phyloP scores from a whole-genome alignment of 306 rosid genomes.

The Corylus heterophylla region DNA sequence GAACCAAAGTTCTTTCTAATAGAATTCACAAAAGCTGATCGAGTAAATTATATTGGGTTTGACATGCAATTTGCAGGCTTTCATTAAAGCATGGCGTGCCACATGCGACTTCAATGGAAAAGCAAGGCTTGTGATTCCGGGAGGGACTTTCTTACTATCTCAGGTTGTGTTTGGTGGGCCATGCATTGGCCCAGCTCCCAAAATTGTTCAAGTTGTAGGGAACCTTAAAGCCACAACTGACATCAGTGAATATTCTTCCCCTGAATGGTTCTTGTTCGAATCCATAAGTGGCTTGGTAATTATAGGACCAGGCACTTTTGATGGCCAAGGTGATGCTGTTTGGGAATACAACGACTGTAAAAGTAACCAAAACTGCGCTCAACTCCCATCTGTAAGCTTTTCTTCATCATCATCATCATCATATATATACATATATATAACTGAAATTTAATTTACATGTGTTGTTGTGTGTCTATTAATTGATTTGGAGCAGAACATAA shows the following conservation, averaged over 20 bases:
- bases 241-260: conserved; percentile 35
- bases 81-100: conserved; percentile 64
- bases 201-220: conserved; percentile 59
- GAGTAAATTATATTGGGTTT: not conserved
- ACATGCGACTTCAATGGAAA: conserved; percentile 42
- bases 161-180: conserved; percentile 65
- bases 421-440: not conserved
- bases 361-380: conserved; percentile 23
- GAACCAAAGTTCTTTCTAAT: no score
- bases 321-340: conserved; percentile 58
- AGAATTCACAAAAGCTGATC: not conserved
- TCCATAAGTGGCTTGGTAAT: conserved; percentile 45
- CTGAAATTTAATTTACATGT: not conserved
- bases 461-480: not conserved
- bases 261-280: conserved; percentile 64
- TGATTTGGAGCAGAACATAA: conserved; percentile 33
- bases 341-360: conserved; percentile 56
- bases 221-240: conserved; percentile 55
- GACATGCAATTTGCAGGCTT: conserved; percentile 43
- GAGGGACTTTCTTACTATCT: conserved; percentile 49
- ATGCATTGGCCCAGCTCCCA: conserved; percentile 41
- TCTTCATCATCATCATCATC: no score
- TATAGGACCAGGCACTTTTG: conserved; percentile 63
- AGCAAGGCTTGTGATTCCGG: conserved; percentile 51
- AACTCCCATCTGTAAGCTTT: conserved; percentile 63